Conservation (phyloP, 208 protist species). For the Herpetomonas samuelpessoai region DNA sequence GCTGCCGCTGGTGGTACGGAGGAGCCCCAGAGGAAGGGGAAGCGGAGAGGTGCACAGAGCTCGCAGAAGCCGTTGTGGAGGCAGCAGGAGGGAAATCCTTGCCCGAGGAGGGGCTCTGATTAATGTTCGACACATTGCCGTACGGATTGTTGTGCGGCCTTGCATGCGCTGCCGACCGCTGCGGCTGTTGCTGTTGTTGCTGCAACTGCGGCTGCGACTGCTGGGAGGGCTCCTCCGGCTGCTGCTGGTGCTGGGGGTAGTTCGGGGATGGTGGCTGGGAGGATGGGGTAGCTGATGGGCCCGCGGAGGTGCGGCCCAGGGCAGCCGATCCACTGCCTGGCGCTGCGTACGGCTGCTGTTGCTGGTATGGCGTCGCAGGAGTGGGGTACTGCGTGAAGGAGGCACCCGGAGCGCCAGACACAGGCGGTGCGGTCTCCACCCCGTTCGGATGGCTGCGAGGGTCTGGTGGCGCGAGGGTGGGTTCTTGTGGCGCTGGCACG, state of each 20-base stretch:
- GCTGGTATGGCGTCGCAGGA: not conserved
- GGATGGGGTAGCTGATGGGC: not conserved
- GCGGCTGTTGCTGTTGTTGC: not conserved
- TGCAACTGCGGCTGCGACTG: not conserved
- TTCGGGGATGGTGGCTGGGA: not conserved
- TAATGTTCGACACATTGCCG: not conserved
- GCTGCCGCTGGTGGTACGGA: not conserved
- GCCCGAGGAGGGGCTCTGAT: not conserved
- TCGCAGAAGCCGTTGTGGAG: no score
- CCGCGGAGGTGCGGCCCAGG: no score
- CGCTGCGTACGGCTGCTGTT: not conserved
- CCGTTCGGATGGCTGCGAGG: no score
- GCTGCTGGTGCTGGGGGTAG: not conserved
- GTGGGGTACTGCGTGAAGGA: not conserved
- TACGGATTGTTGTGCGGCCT: not conserved
- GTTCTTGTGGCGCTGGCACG: no score
- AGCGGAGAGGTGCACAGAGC: no score
- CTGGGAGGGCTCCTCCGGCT: not conserved
- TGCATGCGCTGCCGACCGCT: not conserved
- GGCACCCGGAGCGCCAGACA: not conserved
- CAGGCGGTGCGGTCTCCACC: no score
- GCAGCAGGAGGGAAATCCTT: not conserved
- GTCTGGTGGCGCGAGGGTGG: no score
- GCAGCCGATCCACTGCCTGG: not conserved
- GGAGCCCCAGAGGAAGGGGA: no score